A percentile compares a stretch with the other conserved stretches of the same genome.
phyloP scores from a whole-genome alignment of 1,284 basidiomycete genomes.

The Meripilus lineatus region DNA sequence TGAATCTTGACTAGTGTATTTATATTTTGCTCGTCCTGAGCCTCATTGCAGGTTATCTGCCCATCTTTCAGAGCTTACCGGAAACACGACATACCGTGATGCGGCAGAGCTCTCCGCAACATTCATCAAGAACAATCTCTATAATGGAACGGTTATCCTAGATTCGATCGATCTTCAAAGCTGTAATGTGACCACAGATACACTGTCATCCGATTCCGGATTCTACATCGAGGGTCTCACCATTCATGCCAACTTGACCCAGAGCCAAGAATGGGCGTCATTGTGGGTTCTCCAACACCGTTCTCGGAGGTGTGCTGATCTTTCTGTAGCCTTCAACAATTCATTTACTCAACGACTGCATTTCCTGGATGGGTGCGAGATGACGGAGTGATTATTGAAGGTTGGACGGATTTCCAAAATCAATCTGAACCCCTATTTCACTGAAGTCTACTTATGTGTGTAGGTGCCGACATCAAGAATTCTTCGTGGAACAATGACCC shows the following conservation, averaged over 20 bases:
- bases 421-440: not conserved
- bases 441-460: not conserved
- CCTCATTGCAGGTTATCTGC: not conserved
- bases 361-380: not conserved
- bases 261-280: not conserved
- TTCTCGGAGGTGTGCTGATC: not conserved
- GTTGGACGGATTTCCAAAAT: not conserved
- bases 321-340: not conserved
- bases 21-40: not conserved
- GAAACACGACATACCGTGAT: not conserved
- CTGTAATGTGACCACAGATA: not conserved
- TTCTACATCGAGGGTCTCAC: conserved; percentile 3
- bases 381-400: conserved; percentile 1
- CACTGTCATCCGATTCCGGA: not conserved
- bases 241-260: not conserved
- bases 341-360: not conserved
- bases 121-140: not conserved
- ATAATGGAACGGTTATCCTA: not conserved
- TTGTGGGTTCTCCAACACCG: not conserved
- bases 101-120: not conserved
- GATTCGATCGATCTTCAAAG: not conserved
- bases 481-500: not conserved
- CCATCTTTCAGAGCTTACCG: not conserved
- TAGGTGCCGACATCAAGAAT: not conserved
- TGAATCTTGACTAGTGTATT: not conserved